A percentile compares a stretch with the other conserved stretches of the same genome.
Conservation (phyloP, 75 land plant species). For the Pinus taeda region DNA sequence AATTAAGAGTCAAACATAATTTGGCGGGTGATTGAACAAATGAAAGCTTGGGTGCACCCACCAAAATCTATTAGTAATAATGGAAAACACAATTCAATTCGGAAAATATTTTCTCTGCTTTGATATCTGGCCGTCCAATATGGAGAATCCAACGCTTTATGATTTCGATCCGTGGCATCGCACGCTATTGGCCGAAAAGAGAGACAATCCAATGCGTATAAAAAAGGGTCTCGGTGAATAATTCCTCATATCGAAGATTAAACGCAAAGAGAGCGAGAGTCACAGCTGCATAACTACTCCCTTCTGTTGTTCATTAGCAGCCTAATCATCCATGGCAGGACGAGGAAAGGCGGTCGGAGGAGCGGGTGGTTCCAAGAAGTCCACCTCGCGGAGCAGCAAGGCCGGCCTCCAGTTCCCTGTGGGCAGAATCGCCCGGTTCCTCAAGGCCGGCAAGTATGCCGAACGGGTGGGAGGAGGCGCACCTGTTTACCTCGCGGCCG, state of each 20-base stretch:
- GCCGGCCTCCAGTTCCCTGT: slow-evolving; percentile 50
- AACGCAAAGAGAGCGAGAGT: not conserved
- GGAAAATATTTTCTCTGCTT: too few species aligned
- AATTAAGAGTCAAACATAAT: too few species aligned
- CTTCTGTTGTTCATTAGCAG: too few species aligned
- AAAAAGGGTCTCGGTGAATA: not conserved
- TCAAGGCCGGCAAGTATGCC: slow-evolving; percentile 46
- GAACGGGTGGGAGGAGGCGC: slow-evolving; percentile 45
- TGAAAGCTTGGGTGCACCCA: too few species aligned
- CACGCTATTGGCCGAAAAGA: slow-evolving; percentile 7
- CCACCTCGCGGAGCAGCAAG: slow-evolving; percentile 34
- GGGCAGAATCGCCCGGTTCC: slow-evolving; percentile 36
- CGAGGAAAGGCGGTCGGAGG: slow-evolving; percentile 26
- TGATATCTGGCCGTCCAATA: not conserved
- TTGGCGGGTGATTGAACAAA: too few species aligned
- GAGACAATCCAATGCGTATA: not conserved
- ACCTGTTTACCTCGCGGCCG: slow-evolving; percentile 46
- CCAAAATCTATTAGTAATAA: too few species aligned
- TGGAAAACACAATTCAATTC: too few species aligned
- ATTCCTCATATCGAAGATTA: not conserved
- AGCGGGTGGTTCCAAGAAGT: slow-evolving; percentile 25
- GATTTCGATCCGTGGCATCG: slow-evolving; percentile 19
- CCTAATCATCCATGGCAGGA: slow-evolving; percentile 19
- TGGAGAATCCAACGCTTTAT: slow-evolving; percentile 7
- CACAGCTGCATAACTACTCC: too few species aligned